Base-by-base conservation (phyloP, 2,329 filamentous ascomycete species). In the Zymoseptoria ardabiliae region DNA sequence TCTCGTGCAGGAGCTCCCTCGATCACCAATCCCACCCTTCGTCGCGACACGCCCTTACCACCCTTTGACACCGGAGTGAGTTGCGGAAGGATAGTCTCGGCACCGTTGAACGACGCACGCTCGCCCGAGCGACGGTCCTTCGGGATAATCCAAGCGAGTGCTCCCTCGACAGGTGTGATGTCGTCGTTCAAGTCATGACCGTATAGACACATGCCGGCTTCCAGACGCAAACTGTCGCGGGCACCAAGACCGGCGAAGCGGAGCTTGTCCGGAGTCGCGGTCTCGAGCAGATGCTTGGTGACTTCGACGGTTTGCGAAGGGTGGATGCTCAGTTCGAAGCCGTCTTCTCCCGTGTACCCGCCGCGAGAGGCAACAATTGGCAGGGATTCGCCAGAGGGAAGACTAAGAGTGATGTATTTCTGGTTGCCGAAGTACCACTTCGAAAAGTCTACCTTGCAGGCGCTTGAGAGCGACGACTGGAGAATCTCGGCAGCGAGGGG, bases 161-260 rank as follows among this genome's bases (percentile, higher is more conserved):
- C 81, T 1, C 82, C 87, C 71, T 85, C 83, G 4, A 88, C 85
- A 1, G 87, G 87, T 1, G 87, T 89, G 10, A 83, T 88, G 0
- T 78, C 79, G 59, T 96, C 93, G 73, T 95, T 86, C 45, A 99
- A 83, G 74, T 99, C 94, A 77, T 97, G 91, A n/a, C 94, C 94
- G 77, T 99, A 99, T n/a, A 99, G 82, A 75, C 94, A 99, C 93
- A 99, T 96, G 62, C 94, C 94, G 0, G 94, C 94, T 78, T 99
- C 94, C 28, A 99, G 85, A 53, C 94, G 87, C 61, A 99, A 84
- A 62, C 89, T 95, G 75, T 99, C 94, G 64, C 94, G 85, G 2
- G 94, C 91, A 9, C 92, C 94, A 0, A 99, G 83, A 2, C 94
- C 94, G 1, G 93, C 91, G 52, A 96, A 83, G 70, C 88, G 87